Evolutionary conservation across 331 rosid species (phyloP).

Genomic region (Cydonia oblonga): DNA sequence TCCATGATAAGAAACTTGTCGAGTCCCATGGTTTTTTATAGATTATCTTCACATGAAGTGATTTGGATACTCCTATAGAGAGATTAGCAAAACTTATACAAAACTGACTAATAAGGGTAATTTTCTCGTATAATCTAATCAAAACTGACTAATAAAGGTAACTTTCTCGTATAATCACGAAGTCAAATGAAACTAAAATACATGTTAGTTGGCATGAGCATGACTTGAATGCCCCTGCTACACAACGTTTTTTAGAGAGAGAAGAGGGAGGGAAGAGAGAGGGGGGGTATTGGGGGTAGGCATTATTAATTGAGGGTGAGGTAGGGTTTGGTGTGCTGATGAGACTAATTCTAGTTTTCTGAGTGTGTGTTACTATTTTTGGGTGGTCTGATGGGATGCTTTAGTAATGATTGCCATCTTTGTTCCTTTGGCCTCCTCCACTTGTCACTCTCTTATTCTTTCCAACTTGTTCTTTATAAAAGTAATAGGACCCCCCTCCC

Average conservation of each 20-base stretch:
- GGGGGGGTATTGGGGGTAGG: no score
- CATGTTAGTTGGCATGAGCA: no score
- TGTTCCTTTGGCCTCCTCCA: slow-evolving; percentile 68
- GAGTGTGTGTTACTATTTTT: slow-evolving; percentile 11
- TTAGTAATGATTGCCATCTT: slow-evolving; percentile 55
- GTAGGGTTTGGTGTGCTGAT: neutral
- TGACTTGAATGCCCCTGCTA: no score
- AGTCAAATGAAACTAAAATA: no score
- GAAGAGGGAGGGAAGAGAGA: no score
- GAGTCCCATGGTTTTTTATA: neutral
- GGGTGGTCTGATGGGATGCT: slow-evolving; percentile 30
- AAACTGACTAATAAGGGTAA: no score
- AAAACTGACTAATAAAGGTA: no score
- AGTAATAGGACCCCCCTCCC: neutral
- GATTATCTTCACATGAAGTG: neutral
- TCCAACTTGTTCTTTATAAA: slow-evolving; percentile 9
- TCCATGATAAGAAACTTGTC: neutral
- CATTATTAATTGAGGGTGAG: no score
- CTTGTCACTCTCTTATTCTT: slow-evolving; percentile 43
- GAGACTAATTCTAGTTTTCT: slow-evolving; percentile 30
- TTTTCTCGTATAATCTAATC: no score
- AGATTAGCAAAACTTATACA: no score
- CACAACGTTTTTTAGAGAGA: neutral
- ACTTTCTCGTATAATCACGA: no score
- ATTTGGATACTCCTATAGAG: no score